Evolutionary conservation across 768 basidiomycete genomes (phyloP).

Genomic region (Cyclocybe cylindracea): DNA sequence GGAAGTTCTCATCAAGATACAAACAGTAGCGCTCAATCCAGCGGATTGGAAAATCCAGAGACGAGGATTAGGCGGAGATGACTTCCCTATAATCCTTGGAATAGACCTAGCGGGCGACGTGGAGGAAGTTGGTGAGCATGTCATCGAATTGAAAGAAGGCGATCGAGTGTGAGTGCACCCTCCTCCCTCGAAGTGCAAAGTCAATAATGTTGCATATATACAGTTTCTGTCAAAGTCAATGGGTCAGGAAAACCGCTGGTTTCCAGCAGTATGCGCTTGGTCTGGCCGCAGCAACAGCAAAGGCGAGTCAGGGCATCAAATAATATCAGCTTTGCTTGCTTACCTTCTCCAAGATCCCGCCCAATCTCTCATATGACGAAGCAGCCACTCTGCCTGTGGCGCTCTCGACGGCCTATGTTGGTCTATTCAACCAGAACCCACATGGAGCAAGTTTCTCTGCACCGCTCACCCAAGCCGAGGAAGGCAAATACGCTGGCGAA

Average conservation of each 20-base stretch:
- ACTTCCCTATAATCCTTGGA: conserved; percentile 46
- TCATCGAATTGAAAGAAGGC: conserved; percentile 47
- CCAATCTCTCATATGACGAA: conserved; percentile 36
- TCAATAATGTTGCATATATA: not conserved
- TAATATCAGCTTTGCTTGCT: too few species aligned
- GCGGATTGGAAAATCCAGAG: conserved; percentile 38
- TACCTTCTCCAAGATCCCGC: conserved; percentile 28
- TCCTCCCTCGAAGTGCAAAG: too few species aligned
- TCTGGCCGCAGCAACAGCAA: conserved; percentile 39
- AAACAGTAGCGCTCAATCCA: conserved; percentile 45
- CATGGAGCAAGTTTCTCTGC: conserved; percentile 29
- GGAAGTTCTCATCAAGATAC: conserved; percentile 43
- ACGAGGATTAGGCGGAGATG: conserved; percentile 26
- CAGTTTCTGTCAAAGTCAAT: conserved; percentile 44
- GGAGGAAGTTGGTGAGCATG: conserved; percentile 50
- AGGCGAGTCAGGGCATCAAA: conserved; percentile 24
- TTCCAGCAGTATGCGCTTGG: conserved; percentile 50
- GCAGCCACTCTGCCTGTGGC: conserved; percentile 50
- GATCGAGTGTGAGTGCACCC: conserved; percentile 48
- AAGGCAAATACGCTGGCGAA: conserved; percentile 41
- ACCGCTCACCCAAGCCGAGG: conserved; percentile 34
- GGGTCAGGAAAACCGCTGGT: conserved; percentile 30
- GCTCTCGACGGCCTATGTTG: conserved; percentile 47
- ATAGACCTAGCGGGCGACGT: conserved; percentile 54
- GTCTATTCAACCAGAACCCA: conserved; percentile 37